Base-by-base conservation (phyloP, 352 stramenopile genomes). In the Pythium coloratum region DNA sequence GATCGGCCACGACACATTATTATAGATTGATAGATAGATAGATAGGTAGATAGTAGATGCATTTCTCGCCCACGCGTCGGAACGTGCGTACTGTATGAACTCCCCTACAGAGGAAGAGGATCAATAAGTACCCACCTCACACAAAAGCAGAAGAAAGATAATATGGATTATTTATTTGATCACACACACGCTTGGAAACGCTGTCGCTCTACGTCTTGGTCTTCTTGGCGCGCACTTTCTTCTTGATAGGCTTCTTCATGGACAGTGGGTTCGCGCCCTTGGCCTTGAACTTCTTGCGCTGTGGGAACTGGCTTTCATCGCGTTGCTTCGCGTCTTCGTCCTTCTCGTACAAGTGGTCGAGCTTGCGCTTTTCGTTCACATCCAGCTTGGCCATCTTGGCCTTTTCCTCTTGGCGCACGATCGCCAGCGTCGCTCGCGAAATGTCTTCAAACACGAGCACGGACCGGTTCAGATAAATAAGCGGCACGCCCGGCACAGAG, bases 371-470 rank as follows among this genome's bases (percentile, higher is more conserved):
- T 67, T 94, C 87, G 62, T 86, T 84, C 51, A 77, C 72, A 46
- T 92, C 77, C 8, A 95, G 72, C 64, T 86, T 89, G 58, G 78
- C 66, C 71, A 81, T 76, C 59, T 90, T 91, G 49, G 67, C 68
- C 53, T 90, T 89, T 57, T 95, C 87, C 34, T 94, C 78, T 59
- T 92, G 78, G 4, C 87, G 85, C 40, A 92, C 84, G 69, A 95
- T 94, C 28, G 81, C 77, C 26, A 95, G 68, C 57, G 88, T 95
- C 3, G 86, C 82, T 10, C 76, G 69, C 36, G 82, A 92, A 42
- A 94, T 91, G 60, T 94, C 84, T 64, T 95, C 88, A 62, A 95
- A 95, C 64, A 95, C 88, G 18, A 95, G 75, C 71, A 94, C 86
- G 5, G 88, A 94, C 33, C 88, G 86, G 71, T 95, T 95, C 20